Evolutionary conservation across 345 rosid species (phyloP).

Genomic region (Noccaea caerulescens): DNA sequence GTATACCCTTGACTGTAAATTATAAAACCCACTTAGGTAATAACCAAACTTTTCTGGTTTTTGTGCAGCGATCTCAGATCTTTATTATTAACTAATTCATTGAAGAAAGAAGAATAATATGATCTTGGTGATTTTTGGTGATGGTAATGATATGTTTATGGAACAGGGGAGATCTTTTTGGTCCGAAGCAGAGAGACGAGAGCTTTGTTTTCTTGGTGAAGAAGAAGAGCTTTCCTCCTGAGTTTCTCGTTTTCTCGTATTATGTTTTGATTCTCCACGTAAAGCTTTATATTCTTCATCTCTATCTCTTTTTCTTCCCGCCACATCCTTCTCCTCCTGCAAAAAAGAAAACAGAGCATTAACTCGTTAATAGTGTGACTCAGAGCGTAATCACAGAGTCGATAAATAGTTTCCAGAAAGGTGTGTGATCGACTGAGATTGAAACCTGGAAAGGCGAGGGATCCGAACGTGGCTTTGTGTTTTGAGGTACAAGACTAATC

Average conservation of each 20-base stretch:
- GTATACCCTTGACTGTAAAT: slow-evolving; percentile 38
- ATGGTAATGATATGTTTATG: slow-evolving; percentile 31
- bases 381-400: not conserved
- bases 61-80: slow-evolving; percentile 1
- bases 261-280: slow-evolving; percentile 69
- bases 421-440: slow-evolving; percentile 14
- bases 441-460: slow-evolving; percentile 31
- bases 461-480: slow-evolving; percentile 21
- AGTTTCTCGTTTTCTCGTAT: slow-evolving; percentile 72
- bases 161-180: slow-evolving; percentile 30
- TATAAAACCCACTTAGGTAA: slow-evolving; percentile 22
- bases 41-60: not conserved
- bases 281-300: slow-evolving; percentile 64
- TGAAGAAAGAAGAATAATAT: slow-evolving; percentile 27
- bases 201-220: slow-evolving; percentile 69
- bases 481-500: slow-evolving; percentile 32
- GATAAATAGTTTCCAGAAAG: not conserved
- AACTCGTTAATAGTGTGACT: not conserved
- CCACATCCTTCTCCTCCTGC: slow-evolving; percentile 44
- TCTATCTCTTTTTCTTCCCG: slow-evolving; percentile 50
- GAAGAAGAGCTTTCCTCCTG: slow-evolving; percentile 64
- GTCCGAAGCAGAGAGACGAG: slow-evolving; percentile 58
- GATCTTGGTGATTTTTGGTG: slow-evolving; percentile 24
- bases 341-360: slow-evolving; percentile 7
- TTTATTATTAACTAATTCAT: not conserved